phyloP scores from a whole-genome alignment of 805 yeast genomes.

The Sugiyamaella smithiae region DNA sequence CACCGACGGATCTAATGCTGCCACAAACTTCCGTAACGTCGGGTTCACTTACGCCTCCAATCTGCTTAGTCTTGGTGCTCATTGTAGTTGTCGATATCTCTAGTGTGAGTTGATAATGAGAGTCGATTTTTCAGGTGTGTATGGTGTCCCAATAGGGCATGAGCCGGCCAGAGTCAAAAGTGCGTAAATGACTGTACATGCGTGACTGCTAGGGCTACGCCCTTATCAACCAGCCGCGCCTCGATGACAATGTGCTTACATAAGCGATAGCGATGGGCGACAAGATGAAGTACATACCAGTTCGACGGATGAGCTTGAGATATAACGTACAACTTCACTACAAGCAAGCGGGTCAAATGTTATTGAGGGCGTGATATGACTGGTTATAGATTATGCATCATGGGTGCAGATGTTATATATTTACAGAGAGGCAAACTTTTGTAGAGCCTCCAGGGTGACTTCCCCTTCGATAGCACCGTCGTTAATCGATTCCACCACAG shows the following conservation, averaged over 20 bases:
- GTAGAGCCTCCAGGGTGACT: conserved; percentile 49
- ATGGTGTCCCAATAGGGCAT: conserved; percentile 3
- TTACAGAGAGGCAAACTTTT: conserved; percentile 20
- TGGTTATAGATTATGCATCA: too few relatives aligned
- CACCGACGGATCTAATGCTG: too few relatives aligned
- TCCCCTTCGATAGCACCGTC: conserved; percentile 55
- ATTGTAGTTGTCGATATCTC: conserved; percentile 18
- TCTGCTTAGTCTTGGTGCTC: conserved; percentile 35
- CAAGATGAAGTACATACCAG: too few relatives aligned
- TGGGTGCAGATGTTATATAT: too few relatives aligned
- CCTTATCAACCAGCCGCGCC: not conserved
- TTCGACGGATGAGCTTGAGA: too few relatives aligned
- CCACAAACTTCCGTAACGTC: too few relatives aligned
- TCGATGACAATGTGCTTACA: too few relatives aligned
- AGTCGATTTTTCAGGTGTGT: conserved; percentile 3
- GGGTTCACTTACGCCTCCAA: conserved; percentile 37
- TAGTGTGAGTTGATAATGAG: conserved; percentile 2
- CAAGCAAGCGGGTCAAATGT: too few relatives aligned
- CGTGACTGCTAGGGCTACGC: conserved; percentile 5
- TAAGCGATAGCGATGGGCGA: too few relatives aligned
- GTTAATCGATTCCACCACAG: conserved; percentile 52
- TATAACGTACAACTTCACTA: too few relatives aligned
- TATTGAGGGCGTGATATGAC: too few relatives aligned
- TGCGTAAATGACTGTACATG: not conserved
- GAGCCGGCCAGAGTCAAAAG: not conserved